Percentiles rank a stretch among this genome's conserved stretches.
phyloP scores from a whole-genome alignment of 163 green algal genomes.

The Scenedesmus sp. region DNA sequence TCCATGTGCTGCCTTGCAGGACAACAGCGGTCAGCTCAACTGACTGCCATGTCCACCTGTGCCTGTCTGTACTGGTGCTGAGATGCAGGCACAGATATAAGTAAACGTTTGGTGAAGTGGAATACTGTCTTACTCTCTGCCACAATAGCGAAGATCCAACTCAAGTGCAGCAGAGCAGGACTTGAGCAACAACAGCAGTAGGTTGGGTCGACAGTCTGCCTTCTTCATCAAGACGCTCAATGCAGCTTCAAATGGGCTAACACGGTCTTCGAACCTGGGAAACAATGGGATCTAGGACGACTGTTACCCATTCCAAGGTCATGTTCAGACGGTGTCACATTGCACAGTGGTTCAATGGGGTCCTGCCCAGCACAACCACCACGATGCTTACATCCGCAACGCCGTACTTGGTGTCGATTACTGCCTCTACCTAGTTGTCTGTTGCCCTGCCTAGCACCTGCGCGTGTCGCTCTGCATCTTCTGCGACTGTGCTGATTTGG shows the following conservation, averaged over 20 bases:
- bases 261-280: no score
- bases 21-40: neutral
- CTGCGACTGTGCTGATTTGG: neutral
- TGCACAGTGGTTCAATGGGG: neutral
- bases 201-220: neutral
- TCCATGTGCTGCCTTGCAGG: constrained; percentile 24
- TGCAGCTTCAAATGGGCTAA: no score
- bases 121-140: neutral
- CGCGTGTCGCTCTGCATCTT: neutral
- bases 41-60: neutral
- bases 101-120: neutral
- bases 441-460: neutral
- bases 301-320: neutral
- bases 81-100: no score
- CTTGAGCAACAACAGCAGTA: neutral
- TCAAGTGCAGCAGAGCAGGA: neutral
- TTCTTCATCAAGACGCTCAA: no score
- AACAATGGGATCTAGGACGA: no score
- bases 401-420: neutral
- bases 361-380: neutral
- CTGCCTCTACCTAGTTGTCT: neutral
- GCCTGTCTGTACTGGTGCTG: neutral
- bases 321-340: constrained; percentile 5
- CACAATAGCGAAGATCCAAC: neutral
- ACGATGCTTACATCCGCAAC: neutral